These are phyloP conservation scores for Nicotiana benthamiana DNA, from an alignment of 257 asterid species.

Conservation along the genomic window DNA sequence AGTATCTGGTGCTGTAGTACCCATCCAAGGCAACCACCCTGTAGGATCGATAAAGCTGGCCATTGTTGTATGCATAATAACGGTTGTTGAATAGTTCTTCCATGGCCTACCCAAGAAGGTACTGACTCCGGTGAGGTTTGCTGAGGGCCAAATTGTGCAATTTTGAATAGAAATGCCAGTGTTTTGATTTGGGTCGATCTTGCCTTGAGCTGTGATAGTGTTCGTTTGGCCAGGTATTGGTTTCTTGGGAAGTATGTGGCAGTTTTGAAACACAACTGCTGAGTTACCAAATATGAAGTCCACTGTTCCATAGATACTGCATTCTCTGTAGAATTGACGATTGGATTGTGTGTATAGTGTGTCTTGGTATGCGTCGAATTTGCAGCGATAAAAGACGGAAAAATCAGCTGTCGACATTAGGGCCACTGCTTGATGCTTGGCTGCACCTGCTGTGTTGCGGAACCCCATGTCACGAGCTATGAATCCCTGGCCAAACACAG, in stretches of 20 bases:
- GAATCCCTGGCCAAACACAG: constrained; percentile 21
- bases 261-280: constrained; percentile 17
- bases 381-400: constrained; percentile 14
- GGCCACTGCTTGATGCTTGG: constrained; percentile 21
- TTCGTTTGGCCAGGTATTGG: constrained; percentile 16
- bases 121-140: constrained; percentile 7
- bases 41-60: constrained; percentile 23
- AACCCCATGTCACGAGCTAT: constrained; percentile 19
- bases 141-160: constrained; percentile 15
- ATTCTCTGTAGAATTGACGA: constrained; percentile 19
- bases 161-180: constrained; percentile 24
- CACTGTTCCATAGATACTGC: constrained; percentile 17
- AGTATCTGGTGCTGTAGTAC: constrained; percentile 18
- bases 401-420: constrained; percentile 14
- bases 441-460: constrained; percentile 19
- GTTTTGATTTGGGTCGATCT: constrained; percentile 19
- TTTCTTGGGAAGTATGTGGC: constrained; percentile 11
- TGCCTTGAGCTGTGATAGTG: constrained; percentile 23
- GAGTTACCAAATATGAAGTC: constrained; percentile 24
- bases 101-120: constrained; percentile 34
- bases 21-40: constrained; percentile 31
- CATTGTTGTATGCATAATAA: constrained; percentile 4
- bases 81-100: constrained; percentile 27
- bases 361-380: constrained; percentile 17
- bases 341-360: constrained; percentile 16